Conservation (phyloP, 805 yeast species). For the baker's yeast (Saccharomyces cerevisiae) region DNA sequence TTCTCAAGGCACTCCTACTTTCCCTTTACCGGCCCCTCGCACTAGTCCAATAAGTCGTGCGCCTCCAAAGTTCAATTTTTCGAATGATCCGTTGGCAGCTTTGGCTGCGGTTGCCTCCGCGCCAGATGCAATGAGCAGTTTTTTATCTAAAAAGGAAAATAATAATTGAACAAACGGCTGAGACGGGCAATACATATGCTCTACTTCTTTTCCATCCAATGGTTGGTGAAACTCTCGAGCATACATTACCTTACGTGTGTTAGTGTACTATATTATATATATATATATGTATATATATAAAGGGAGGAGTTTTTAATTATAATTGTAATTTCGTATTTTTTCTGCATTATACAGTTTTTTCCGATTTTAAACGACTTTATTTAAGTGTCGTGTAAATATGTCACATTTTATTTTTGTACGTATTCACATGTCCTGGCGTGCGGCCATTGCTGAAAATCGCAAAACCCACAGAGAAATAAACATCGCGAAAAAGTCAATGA, state of each 20-base stretch:
- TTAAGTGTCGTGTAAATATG: not conserved
- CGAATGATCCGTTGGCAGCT: constrained; percentile 32
- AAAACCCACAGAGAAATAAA: not conserved
- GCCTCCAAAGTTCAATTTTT: constrained; percentile 15
- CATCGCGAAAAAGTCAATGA: not conserved
- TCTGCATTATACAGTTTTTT: not conserved
- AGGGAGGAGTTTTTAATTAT: not conserved
- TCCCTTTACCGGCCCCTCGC: not conserved
- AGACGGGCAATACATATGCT: not conserved
- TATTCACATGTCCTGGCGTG: not conserved
- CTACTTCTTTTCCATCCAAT: not conserved
- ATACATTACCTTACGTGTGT: not conserved
- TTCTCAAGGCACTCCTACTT: not conserved
- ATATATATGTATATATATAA: too few species aligned
- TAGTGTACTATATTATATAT: not conserved
- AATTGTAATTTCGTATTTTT: not conserved
- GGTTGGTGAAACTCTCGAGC: not conserved
- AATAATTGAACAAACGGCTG: not conserved
- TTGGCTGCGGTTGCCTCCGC: constrained; percentile 34
- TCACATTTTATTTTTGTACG: not conserved
- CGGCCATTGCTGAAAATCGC: not conserved
- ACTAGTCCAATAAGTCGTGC: not conserved
- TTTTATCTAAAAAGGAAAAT: constrained; percentile 4
- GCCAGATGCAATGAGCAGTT: constrained; percentile 18
- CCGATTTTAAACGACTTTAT: not conserved